These are phyloP conservation scores for Cercospora brassicicola DNA, from an alignment of 2,329 filamentous ascomycete species.

Conservation along the genomic window DNA sequence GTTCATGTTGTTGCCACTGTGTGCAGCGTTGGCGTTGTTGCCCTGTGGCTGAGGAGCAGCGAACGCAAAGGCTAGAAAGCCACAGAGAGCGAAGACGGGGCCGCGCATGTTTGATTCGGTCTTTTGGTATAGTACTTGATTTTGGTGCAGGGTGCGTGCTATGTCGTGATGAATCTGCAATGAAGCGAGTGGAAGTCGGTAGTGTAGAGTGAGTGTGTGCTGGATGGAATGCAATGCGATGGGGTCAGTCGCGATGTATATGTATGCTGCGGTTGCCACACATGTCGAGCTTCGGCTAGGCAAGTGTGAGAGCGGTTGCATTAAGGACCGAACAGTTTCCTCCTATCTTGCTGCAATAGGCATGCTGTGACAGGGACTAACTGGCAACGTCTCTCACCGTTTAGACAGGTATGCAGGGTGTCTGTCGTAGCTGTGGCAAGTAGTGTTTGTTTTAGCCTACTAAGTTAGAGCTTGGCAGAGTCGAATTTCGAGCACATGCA, in stretches of 20 bases:
- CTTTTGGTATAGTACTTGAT: neutral
- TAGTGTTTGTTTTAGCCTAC: neutral
- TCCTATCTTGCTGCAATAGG: neutral
- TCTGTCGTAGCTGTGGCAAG: neutral
- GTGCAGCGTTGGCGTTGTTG: neutral
- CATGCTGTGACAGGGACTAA: neutral
- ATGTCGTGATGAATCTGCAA: conserved; percentile 6
- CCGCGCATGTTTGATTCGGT: neutral
- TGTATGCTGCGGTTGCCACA: neutral
- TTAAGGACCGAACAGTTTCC: neutral
- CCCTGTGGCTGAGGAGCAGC: neutral
- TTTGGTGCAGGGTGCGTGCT: neutral
- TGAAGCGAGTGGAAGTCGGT: conserved; percentile 7
- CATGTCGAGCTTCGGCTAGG: neutral
- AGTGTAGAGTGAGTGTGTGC: conserved; percentile 7
- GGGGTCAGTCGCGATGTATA: neutral
- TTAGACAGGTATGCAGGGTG: neutral
- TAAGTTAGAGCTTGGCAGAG: neutral
- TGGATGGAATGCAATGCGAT: neutral
- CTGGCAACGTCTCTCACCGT: neutral
- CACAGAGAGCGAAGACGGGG: neutral
- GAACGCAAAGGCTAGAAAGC: neutral
- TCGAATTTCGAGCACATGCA: neutral
- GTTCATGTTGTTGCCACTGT: neutral
- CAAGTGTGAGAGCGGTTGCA: neutral